phyloP scores from a whole-genome alignment of 2,329 filamentous ascomycete species.

The Fusarium palustre region DNA sequence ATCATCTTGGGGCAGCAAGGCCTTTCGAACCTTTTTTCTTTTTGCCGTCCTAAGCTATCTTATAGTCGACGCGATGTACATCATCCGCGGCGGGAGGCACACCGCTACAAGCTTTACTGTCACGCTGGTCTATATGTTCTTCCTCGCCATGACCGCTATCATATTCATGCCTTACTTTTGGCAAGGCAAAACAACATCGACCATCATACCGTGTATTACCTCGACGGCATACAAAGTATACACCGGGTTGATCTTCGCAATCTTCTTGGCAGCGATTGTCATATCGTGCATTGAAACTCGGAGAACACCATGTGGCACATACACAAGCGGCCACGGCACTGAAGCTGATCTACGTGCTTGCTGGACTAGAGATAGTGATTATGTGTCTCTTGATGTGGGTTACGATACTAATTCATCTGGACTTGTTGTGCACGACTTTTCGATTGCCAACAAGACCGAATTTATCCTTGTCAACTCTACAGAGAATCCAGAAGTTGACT shows the following conservation, averaged over 20 bases:
- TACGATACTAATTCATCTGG: neutral
- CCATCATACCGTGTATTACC: slow-evolving; percentile 11
- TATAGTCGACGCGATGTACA: neutral
- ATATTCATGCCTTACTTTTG: slow-evolving; percentile 3
- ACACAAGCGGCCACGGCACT: slow-evolving; percentile 7
- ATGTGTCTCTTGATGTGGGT: neutral
- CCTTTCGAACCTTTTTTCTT: neutral
- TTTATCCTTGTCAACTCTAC: neutral
- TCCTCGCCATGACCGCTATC: neutral
- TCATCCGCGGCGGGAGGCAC: neutral
- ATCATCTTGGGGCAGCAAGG: neutral
- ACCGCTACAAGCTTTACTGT: neutral
- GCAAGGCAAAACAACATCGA: neutral
- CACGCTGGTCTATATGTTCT: neutral
- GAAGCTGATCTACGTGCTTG: slow-evolving; percentile 11
- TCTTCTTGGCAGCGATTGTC: neutral
- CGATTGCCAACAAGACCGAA: neutral
- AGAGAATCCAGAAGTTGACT: neutral
- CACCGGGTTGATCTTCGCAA: neutral
- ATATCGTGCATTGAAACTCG: slow-evolving; percentile 20
- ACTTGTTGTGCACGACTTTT: neutral
- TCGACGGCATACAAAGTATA: slow-evolving; percentile 16
- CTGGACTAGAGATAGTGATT: neutral
- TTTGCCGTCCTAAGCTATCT: neutral
- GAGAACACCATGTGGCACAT: slow-evolving; percentile 22